phyloP scores from a whole-genome alignment of 345 rosid genomes.

The Raphanus raphanistrum region DNA sequence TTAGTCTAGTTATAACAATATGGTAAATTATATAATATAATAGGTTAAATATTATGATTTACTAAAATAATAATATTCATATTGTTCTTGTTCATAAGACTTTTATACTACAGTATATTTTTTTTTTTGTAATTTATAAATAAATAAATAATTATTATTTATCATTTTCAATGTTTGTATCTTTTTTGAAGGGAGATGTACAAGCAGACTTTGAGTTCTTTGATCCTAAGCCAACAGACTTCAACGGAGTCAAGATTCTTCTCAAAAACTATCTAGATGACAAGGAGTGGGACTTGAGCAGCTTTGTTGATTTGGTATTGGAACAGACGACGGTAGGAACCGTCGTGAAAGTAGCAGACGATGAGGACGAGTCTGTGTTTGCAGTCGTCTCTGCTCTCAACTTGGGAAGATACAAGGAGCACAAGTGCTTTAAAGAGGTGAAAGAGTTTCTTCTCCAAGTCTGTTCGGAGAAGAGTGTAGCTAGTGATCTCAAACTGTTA shows the following conservation, averaged over 20 bases:
- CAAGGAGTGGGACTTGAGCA: slow-evolving; percentile 82
- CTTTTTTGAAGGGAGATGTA: slow-evolving; percentile 62
- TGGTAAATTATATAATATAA: no score
- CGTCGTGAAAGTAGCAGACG: slow-evolving; percentile 79
- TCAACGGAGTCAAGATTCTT: slow-evolving; percentile 74
- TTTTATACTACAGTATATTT: no score
- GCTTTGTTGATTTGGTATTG: slow-evolving; percentile 80
- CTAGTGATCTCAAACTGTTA: slow-evolving; percentile 46
- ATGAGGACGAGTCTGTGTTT: slow-evolving; percentile 66
- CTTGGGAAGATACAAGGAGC: slow-evolving; percentile 76
- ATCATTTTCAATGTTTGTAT: no score
- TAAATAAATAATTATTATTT: no score
- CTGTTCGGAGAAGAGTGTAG: slow-evolving; percentile 49
- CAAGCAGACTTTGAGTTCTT: slow-evolving; percentile 93
- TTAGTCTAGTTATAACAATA: no score
- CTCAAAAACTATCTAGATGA: slow-evolving; percentile 70
- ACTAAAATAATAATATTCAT: no score
- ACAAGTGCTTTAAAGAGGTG: slow-evolving; percentile 57
- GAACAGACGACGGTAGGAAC: slow-evolving; percentile 89
- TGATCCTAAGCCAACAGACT: slow-evolving; percentile 82
- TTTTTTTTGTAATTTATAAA: no score
- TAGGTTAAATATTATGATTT: no score
- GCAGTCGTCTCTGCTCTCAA: slow-evolving; percentile 68
- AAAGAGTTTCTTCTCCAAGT: slow-evolving; percentile 62
- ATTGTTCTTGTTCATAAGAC: no score